phyloP scores from a whole-genome alignment of 495 filamentous ascomycete species.

The Aspergillus conjunctus region DNA sequence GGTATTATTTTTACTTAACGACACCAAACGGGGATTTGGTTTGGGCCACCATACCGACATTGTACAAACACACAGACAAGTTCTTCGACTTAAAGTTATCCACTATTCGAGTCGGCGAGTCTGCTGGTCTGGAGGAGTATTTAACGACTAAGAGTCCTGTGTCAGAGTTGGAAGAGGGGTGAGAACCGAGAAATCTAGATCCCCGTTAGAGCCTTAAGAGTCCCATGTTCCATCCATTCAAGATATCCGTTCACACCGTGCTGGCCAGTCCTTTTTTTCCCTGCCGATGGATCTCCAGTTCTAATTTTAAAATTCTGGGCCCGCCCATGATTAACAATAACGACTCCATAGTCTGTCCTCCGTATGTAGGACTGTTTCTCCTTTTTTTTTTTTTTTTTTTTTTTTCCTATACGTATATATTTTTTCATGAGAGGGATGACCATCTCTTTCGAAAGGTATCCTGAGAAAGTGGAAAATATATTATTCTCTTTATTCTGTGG shows the following conservation, averaged over 20 bases:
- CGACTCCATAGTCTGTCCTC: background rate
- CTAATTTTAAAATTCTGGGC: slow-evolving; percentile 5
- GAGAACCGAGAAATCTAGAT: background rate
- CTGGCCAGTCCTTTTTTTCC: background rate
- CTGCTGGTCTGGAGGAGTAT: no score
- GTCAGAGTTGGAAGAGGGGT: no score
- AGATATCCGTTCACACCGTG: background rate
- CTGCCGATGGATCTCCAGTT: slow-evolving; percentile 3
- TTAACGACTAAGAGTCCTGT: no score
- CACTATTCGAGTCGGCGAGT: no score
- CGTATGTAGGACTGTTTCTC: background rate
- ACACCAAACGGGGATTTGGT: background rate
- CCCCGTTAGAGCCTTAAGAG: background rate
- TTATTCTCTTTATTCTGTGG: no score
- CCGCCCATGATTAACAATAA: background rate
- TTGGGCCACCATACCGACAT: slow-evolving; percentile 4
- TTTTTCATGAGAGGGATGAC: background rate
- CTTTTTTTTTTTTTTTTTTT: background rate
- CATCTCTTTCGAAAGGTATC: no score
- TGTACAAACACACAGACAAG: no score
- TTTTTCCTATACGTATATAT: background rate
- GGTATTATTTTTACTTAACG: background rate
- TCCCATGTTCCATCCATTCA: background rate
- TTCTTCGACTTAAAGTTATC: background rate
- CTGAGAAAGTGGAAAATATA: no score